A percentile compares a stretch with the other conserved stretches of the same genome.
Evolutionary conservation across 805 yeast genomes (phyloP).

Genomic region (Kockiozyma suomiensis): DNA sequence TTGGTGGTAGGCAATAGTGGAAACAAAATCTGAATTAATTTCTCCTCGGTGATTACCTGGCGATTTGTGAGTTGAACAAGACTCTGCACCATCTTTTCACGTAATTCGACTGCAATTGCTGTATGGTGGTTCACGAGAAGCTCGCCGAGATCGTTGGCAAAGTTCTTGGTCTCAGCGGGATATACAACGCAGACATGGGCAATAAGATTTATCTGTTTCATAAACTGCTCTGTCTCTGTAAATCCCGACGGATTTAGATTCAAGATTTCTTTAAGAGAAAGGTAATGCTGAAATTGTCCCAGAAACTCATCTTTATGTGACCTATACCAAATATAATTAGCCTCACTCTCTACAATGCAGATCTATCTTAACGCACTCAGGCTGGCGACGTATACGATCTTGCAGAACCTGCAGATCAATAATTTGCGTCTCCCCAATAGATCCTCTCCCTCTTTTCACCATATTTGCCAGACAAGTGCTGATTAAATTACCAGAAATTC

Average conservation of each 20-base stretch:
- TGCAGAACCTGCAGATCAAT: constrained; percentile 56
- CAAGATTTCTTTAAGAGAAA: constrained; percentile 84
- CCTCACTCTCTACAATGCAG: too few species aligned
- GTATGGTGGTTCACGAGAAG: constrained; percentile 75
- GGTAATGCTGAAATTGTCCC: constrained; percentile 91
- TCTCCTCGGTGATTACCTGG: constrained; percentile 74
- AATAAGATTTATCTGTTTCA: constrained; percentile 84
- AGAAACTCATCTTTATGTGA: constrained; percentile 92
- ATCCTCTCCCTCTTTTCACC: constrained; percentile 90
- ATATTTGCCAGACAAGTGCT: constrained; percentile 44
- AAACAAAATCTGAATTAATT: constrained; percentile 80
- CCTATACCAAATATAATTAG: too few species aligned
- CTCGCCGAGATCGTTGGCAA: constrained; percentile 77
- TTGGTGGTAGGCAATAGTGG: constrained; percentile 72
- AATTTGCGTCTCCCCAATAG: constrained; percentile 48
- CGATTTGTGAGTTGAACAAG: constrained; percentile 89
- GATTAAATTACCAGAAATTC: background rate
- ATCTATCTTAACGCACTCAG: constrained; percentile 59
- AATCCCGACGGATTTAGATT: constrained; percentile 66
- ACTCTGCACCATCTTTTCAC: constrained; percentile 90
- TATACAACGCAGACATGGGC: constrained; percentile 89
- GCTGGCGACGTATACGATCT: constrained; percentile 90
- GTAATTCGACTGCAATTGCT: constrained; percentile 76
- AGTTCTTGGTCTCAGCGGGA: constrained; percentile 82
- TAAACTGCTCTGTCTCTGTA: constrained; percentile 66